Conservation (phyloP, 352 stramenopile genomes). For the Phytophthora palmivora region DNA sequence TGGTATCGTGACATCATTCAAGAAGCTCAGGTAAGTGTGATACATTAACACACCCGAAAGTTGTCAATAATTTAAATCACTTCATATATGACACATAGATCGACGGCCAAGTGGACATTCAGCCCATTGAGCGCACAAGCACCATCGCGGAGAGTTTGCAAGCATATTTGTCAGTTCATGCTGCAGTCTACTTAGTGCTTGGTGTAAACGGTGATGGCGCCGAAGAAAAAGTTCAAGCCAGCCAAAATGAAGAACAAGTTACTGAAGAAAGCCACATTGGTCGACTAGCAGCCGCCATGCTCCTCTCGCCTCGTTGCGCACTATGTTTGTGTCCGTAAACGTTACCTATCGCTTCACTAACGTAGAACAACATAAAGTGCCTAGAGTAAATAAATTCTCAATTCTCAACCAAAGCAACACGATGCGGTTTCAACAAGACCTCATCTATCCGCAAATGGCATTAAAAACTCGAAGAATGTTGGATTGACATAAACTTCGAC, state of each 20-base stretch:
- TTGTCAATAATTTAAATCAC: not conserved
- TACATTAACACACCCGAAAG: too few relatives aligned
- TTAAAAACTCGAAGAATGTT: not conserved
- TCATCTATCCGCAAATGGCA: too few relatives aligned
- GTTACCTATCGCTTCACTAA: too few relatives aligned
- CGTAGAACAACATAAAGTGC: too few relatives aligned
- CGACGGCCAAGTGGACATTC: slow-evolving; percentile 45
- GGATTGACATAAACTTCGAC: not conserved
- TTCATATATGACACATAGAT: slow-evolving; percentile 23
- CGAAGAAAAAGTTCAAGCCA: slow-evolving; percentile 2
- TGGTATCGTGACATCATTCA: slow-evolving; percentile 44
- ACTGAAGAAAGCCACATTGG: slow-evolving; percentile 31
- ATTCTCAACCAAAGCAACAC: too few relatives aligned
- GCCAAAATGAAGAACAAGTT: not conserved
- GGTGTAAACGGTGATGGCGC: slow-evolving; percentile 40
- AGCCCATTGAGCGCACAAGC: slow-evolving; percentile 41
- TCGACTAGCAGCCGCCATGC: slow-evolving; percentile 49
- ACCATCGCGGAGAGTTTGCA: slow-evolving; percentile 67
- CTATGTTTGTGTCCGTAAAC: slow-evolving; percentile 55
- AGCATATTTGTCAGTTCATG: slow-evolving; percentile 44
- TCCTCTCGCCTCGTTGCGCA: slow-evolving; percentile 62
- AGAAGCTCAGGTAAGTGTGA: slow-evolving; percentile 27
- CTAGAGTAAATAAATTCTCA: too few relatives aligned
- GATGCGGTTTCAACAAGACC: not conserved
- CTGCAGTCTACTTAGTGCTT: slow-evolving; percentile 58